A percentile compares a stretch with the other conserved stretches of the same genome.
These are phyloP conservation scores for Erysimum cheiri DNA, from an alignment of 441 rosid species.

Conservation along the genomic window DNA sequence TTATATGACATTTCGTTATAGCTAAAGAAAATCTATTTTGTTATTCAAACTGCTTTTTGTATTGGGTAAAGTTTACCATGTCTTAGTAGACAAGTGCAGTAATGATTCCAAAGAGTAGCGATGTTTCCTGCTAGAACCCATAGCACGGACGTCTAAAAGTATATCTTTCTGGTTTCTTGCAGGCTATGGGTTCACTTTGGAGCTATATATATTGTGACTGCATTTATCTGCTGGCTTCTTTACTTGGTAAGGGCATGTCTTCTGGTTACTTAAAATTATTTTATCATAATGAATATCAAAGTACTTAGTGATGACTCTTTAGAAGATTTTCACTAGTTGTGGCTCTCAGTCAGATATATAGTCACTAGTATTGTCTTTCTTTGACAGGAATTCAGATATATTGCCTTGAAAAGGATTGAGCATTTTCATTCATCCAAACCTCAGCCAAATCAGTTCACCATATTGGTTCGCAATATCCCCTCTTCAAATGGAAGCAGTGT, in stretches of 20 bases:
- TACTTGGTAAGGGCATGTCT: conserved; percentile 63
- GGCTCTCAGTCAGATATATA: conserved; percentile 16
- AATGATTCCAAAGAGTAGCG: conserved; percentile 1
- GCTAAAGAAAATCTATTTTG: background rate
- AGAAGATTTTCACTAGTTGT: conserved; percentile 22
- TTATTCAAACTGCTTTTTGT: background rate
- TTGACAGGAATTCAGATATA: conserved; percentile 80
- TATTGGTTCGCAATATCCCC: conserved; percentile 85
- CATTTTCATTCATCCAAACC: conserved; percentile 82
- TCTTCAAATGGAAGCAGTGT: conserved; percentile 71
- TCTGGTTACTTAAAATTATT: conserved; percentile 3
- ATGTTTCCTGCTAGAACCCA: conserved; percentile 2
- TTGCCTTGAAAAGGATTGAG: conserved; percentile 77
- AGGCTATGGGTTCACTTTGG: conserved; percentile 96
- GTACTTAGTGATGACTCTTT: conserved; percentile 11
- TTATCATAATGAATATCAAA: background rate
- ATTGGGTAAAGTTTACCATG: background rate
- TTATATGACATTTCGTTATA: background rate
- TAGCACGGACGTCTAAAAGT: no score
- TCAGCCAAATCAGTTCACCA: conserved; percentile 92
- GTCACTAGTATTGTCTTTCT: conserved; percentile 34
- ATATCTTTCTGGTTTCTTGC: conserved; percentile 43
- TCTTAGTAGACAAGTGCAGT: background rate
- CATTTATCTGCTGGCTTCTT: conserved; percentile 78
- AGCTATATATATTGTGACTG: conserved; percentile 79